Evolutionary conservation across 768 basidiomycete species (phyloP), one percentile per base, ranked within the genome.

Genomic region (Coprinopsis marcescibilis): DNA sequence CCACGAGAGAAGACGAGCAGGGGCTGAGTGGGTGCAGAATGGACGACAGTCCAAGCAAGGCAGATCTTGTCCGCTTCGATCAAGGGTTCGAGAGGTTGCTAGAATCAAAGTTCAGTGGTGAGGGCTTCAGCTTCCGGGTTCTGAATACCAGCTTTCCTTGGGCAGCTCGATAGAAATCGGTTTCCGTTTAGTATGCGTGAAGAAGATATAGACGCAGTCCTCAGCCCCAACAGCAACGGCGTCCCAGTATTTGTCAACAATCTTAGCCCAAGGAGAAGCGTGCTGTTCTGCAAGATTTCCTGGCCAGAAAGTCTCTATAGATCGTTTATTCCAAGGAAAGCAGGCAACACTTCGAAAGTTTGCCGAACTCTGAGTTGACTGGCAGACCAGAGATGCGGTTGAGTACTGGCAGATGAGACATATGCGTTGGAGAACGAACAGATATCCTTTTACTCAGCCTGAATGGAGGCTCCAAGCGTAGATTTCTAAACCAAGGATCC

Each of bases 1-100:
- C 71, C 68, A 24, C 69, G 63, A 7, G 81, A 70, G 50, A 83
- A 73, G 21, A 87, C 57, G 20, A 85, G 57, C 14, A 87, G 61
- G 7, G 85, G 85, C n/a, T 80, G 71, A 12, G 72, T 64, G 1
- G 72, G 76, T 0, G 57, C 48, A 12, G 60, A 44, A 13, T 65
- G 65, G 50, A 66, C 66, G 36, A 87, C 54, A 19, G 75, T 73
- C 86, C 85, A 89, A 33, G 78, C 78, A 51, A 80, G 71, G 36
- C 60, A 59, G 19, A 67, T 64, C 35, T 55, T 60, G 55, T 74
- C 71, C 1, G 57, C 48, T 15, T 53, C 52, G 5, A 63, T 56
- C 11, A 64, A 49, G 30, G 52, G 47, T 4, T 46, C 30, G 11
- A 41, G 29, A 21, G 48, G 49, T 15, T 40, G 29, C 51, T 45